phyloP scores from a whole-genome alignment of 768 basidiomycete genomes.

The Trametes cinnabarina region DNA sequence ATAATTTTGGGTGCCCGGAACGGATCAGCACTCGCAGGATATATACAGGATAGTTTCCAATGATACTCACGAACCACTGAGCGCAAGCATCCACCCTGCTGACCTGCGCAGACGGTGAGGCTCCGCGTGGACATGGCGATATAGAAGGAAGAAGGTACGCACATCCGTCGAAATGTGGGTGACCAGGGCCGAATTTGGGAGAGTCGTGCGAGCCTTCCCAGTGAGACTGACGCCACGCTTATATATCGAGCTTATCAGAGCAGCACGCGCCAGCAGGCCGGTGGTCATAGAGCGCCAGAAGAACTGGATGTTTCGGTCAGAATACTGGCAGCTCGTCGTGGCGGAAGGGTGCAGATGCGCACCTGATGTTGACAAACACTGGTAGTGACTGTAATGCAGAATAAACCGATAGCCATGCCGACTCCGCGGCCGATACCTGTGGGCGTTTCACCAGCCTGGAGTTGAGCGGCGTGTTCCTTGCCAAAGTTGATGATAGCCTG shows the following conservation, averaged over 20 bases:
- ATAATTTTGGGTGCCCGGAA: not conserved
- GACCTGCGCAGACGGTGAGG: slow-evolving; percentile 34
- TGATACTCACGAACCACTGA: slow-evolving; percentile 66
- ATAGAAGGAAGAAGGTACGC: slow-evolving; percentile 22
- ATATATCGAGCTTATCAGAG: slow-evolving; percentile 70
- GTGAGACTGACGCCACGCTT: slow-evolving; percentile 65
- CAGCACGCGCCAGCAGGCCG: slow-evolving; percentile 62
- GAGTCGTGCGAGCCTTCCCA: slow-evolving; percentile 59
- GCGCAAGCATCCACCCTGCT: slow-evolving; percentile 59
- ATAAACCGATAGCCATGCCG: slow-evolving; percentile 56
- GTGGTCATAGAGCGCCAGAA: slow-evolving; percentile 70
- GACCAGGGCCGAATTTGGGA: slow-evolving; percentile 59
- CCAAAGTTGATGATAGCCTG: slow-evolving; percentile 62
- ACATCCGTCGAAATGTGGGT: slow-evolving; percentile 70
- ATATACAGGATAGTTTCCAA: not conserved
- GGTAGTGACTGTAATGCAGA: slow-evolving; percentile 46
- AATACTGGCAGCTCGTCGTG: not conserved
- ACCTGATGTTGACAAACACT: slow-evolving; percentile 66
- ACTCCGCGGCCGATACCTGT: slow-evolving; percentile 52
- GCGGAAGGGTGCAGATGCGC: slow-evolving; percentile 16
- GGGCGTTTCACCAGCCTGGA: slow-evolving; percentile 34
- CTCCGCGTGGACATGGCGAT: not conserved
- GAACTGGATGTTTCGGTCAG: slow-evolving; percentile 40
- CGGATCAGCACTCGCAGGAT: not conserved
- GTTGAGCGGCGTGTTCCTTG: slow-evolving; percentile 44